Conservation (phyloP, 768 basidiomycete genomes). For the Pholiota molesta region DNA sequence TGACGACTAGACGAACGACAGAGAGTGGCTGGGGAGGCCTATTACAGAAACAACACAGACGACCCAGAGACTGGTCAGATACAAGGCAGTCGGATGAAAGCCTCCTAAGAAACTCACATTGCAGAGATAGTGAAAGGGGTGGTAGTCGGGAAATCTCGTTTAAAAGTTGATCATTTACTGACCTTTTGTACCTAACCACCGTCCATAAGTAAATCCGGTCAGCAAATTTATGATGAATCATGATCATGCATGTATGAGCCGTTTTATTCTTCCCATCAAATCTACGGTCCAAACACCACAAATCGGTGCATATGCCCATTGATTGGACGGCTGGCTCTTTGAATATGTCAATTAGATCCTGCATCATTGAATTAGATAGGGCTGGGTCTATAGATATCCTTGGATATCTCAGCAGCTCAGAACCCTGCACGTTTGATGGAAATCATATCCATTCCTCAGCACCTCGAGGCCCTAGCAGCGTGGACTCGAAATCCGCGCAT, state of each 20-base stretch:
- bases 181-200: conserved; percentile 27
- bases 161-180: conserved; percentile 16
- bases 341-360: conserved; percentile 20
- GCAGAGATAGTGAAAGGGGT: conserved; percentile 10
- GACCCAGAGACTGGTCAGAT: background rate
- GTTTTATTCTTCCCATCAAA: conserved; percentile 28
- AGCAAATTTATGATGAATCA: conserved; percentile 20
- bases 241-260: conserved; percentile 23
- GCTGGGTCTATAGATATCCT: conserved; percentile 23
- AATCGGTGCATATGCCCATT: conserved; percentile 28
- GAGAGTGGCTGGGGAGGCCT: conserved; percentile 32
- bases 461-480: conserved; percentile 2
- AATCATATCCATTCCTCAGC: conserved; percentile 3
- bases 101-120: conserved; percentile 18
- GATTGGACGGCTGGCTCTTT: conserved; percentile 20
- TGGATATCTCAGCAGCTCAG: conserved; percentile 20
- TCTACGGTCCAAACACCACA: conserved; percentile 23
- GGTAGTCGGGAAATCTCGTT: conserved; percentile 12
- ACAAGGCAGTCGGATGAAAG: background rate
- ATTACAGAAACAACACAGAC: background rate
- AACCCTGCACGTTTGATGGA: conserved; percentile 20
- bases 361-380: conserved; percentile 22
- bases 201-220: conserved; percentile 24
- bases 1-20: conserved; percentile 48
- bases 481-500: background rate